These are phyloP conservation scores for Cystobasidiaceae sp. DNA, from an alignment of 1,284 basidiomycete genomes.

Conservation along the genomic window DNA sequence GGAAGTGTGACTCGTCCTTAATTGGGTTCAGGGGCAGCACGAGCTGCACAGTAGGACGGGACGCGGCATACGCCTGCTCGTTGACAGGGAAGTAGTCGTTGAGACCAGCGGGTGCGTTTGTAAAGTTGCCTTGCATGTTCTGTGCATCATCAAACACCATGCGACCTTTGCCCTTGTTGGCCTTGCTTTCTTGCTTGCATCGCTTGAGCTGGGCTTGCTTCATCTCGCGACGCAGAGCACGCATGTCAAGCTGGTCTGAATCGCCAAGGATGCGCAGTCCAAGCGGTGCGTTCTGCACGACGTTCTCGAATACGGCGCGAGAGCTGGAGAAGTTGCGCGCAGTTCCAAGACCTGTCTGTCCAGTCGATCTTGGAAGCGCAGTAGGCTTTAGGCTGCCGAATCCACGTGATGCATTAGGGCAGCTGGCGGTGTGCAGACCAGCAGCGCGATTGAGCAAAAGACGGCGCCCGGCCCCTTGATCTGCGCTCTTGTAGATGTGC, in stretches of 20 bases:
- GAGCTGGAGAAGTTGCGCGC: constrained; percentile 37
- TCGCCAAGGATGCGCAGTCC: constrained; percentile 36
- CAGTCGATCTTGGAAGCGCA: constrained; percentile 12
- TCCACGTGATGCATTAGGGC: not conserved
- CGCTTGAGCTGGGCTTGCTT: constrained; percentile 19
- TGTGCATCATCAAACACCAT: too few relatives aligned
- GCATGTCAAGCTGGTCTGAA: constrained; percentile 11
- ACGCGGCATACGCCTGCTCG: not conserved
- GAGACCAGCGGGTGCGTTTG: constrained; percentile 2
- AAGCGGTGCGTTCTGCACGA: constrained; percentile 38
- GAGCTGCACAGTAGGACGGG: constrained; percentile 17
- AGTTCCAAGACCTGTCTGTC: constrained; percentile 32
- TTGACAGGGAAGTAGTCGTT: constrained; percentile 21
- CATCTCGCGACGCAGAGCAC: constrained; percentile 24
- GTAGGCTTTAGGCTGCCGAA: constrained; percentile 32
- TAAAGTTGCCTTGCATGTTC: too few relatives aligned
- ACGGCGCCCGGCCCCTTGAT: not conserved
- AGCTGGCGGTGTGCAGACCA: constrained; percentile 17
- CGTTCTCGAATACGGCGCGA: constrained; percentile 34
- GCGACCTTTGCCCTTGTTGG: constrained; percentile 15
- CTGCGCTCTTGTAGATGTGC: not conserved
- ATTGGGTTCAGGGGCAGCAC: constrained; percentile 17
- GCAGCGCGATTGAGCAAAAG: constrained; percentile 6
- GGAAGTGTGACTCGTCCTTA: constrained; percentile 8
- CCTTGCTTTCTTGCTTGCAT: not conserved